Evolutionary conservation across 1,284 basidiomycete genomes (phyloP).

Genomic region (Stereum hirsutum): DNA sequence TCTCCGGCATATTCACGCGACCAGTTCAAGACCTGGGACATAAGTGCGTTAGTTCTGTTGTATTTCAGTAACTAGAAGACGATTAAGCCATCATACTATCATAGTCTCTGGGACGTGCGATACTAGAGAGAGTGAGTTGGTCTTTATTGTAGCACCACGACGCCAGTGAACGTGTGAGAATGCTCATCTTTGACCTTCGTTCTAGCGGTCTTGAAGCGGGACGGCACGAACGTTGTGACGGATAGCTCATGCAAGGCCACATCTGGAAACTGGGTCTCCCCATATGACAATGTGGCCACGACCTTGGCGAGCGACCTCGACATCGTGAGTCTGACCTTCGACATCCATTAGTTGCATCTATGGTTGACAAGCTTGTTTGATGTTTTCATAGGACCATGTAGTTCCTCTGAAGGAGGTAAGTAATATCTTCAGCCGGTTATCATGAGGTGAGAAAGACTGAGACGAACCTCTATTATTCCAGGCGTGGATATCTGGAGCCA

Average conservation of each 20-base stretch:
- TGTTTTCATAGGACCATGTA: constrained; percentile 33
- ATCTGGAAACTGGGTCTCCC: constrained; percentile 43
- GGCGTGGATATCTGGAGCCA: constrained; percentile 45
- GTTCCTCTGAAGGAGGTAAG: constrained; percentile 40
- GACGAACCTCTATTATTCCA: constrained; percentile 7
- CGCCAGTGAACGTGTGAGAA: too few relatives aligned
- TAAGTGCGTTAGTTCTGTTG: constrained; percentile 20
- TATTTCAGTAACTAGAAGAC: background rate
- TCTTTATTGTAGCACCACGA: too few relatives aligned
- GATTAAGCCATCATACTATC: background rate
- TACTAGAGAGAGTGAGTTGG: constrained; percentile 37
- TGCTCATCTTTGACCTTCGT: background rate
- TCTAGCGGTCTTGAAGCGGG: constrained; percentile 41
- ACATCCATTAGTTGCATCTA: background rate
- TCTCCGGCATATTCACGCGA: constrained; percentile 31
- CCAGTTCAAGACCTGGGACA: constrained; percentile 38
- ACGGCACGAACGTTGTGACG: constrained; percentile 37
- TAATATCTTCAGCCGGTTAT: background rate
- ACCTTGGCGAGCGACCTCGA: constrained; percentile 37
- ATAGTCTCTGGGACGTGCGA: constrained; percentile 44
- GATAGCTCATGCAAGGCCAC: constrained; percentile 30
- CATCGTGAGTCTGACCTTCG: constrained; percentile 27
- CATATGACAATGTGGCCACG: constrained; percentile 37
- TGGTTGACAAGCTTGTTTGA: background rate
- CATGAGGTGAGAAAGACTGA: background rate